Base-by-base conservation (phyloP, 2,329 filamentous ascomycete species). In the Aspergillus fijiensis region DNA sequence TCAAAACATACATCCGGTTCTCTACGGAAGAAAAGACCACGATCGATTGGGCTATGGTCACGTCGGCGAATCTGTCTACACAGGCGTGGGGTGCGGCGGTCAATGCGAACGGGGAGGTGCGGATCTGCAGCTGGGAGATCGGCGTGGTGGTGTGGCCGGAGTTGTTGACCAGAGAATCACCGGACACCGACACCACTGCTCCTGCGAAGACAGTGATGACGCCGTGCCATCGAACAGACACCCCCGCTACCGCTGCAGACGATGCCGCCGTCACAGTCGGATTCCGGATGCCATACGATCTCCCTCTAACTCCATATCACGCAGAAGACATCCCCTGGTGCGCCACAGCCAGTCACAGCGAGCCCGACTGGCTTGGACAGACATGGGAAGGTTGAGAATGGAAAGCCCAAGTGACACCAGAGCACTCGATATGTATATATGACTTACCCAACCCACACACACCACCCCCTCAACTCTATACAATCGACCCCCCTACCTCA, bases 11-110 rank as follows among this genome's bases (percentile, higher is more conserved):
- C 69, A 87, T 93, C 49, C 85, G 90, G 4, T 92, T 83, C 67
- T 65, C 73, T 0, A 39, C 66, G 4, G 60, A 69, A 14, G 63
- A 55, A 2, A 77, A 77, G 70, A 70, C 74, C 5, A 72, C 64
- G 0, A 87, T 96, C 45, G 90, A 95, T 70, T 96, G 92, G 93
- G 91, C 90, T 1, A 81, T 96, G 64, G 73, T 96, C 2, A 96
- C 91, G 0, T 95, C 90, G n/a, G 92, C 92, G n/a, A 96, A 96
- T 67, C 74, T 96, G 2, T 95, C 90, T 1, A 94, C 88, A 62
- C 92, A 96, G 75, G 92, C 92, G 0, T 96, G 92, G 93, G 92
- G 92, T 1, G 87, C 89, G 42, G 80, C 84, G 2, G 74, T 72
- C 1, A 85, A 83, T 62, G 73, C 79, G 3, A 78, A 81, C 0